Percentiles rank a stretch among this genome's conserved stretches.
Conservation (phyloP, 1,284 basidiomycete genomes). For the Xerocomus nothofagi region DNA sequence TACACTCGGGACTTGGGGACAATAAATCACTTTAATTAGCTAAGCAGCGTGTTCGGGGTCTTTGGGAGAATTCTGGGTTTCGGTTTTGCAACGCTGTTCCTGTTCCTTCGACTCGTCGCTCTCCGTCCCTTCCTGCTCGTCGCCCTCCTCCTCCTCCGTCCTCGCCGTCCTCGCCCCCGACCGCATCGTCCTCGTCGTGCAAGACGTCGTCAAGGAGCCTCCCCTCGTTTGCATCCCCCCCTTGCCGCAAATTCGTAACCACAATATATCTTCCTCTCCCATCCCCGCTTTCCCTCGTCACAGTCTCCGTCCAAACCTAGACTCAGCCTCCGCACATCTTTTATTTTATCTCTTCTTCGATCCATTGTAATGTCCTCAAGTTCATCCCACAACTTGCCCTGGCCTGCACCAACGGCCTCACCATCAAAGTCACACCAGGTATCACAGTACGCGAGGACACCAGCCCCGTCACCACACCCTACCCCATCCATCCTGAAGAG, state of each 20-base stretch:
- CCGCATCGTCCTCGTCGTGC: conserved; percentile 25
- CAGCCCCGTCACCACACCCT: conserved; percentile 13
- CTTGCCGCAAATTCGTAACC: conserved; percentile 11
- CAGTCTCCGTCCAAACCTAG: conserved; percentile 21
- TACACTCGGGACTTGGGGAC: background rate
- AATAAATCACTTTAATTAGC: conserved; percentile 6
- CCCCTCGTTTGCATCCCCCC: conserved; percentile 17
- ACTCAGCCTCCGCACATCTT: conserved; percentile 21
- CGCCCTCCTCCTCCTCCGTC: conserved; percentile 22
- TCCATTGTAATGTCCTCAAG: conserved; percentile 36
- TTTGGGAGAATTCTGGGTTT: conserved; percentile 38
- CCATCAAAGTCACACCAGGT: conserved; percentile 27
- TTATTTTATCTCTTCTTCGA: conserved; percentile 24
- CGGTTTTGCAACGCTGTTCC: conserved; percentile 35
- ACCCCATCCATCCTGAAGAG: conserved; percentile 17
- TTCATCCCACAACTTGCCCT: conserved; percentile 34
- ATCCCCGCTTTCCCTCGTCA: conserved; percentile 9
- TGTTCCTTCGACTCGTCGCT: conserved; percentile 33
- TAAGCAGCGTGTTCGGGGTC: conserved; percentile 30
- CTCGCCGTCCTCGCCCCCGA: conserved; percentile 20
- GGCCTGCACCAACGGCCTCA: conserved; percentile 40
- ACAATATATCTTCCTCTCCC: conserved; percentile 21
- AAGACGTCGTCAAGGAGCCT: conserved; percentile 23
- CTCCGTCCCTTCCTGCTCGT: conserved; percentile 27
- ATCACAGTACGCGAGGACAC: conserved; percentile 27